These are phyloP conservation scores for Scheffersomyces parashehatae DNA, from an alignment of 1,139 yeast species.

Conservation along the genomic window DNA sequence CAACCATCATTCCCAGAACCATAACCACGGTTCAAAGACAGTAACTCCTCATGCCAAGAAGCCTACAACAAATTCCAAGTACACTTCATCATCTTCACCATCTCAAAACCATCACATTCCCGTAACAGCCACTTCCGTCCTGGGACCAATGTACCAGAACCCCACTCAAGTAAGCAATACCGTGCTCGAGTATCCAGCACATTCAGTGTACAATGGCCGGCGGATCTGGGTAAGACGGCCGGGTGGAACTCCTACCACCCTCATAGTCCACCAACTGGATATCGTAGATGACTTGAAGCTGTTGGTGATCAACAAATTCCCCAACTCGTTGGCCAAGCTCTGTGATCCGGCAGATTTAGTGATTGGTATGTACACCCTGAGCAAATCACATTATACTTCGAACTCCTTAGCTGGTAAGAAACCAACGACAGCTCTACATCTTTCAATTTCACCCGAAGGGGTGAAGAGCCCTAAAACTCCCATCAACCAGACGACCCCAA, in stretches of 20 bases:
- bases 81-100: too few species aligned
- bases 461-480: conserved; percentile 3
- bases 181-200: background rate
- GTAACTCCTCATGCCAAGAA: too few species aligned
- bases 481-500: conserved; percentile 11
- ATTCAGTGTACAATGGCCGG: conserved; percentile 9
- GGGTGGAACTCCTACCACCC: conserved; percentile 66
- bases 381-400: conserved; percentile 1
- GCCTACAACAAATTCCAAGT: too few species aligned
- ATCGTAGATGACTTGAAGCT: conserved; percentile 75
- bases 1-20: too few species aligned
- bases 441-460: conserved; percentile 10
- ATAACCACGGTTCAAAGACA: too few species aligned
- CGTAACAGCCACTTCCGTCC: too few species aligned
- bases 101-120: too few species aligned
- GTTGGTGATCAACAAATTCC: conserved; percentile 60
- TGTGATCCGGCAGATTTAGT: conserved; percentile 72
- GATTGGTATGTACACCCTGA: conserved; percentile 35
- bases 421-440: background rate
- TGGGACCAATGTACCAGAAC: too few species aligned
- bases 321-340: conserved; percentile 61
- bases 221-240: conserved; percentile 69
- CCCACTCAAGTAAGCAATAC: too few species aligned
- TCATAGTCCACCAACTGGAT: conserved; percentile 54
- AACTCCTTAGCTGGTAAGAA: background rate